Percentiles rank a stretch among this genome's conserved stretches.
phyloP scores from a whole-genome alignment of 2,329 filamentous ascomycete species.

The Ophiostoma ulmi region DNA sequence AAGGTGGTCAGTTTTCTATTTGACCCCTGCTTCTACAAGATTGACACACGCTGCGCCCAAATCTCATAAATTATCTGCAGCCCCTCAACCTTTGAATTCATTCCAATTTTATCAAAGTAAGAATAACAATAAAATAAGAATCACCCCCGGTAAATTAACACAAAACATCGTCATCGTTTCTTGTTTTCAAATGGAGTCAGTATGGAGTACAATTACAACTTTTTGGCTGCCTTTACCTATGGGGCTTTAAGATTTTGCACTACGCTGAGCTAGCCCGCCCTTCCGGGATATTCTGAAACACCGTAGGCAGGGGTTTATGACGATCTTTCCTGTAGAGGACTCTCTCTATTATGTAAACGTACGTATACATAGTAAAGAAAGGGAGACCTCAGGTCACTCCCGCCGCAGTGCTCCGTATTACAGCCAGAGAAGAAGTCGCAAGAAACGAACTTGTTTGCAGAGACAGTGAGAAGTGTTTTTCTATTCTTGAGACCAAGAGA shows the following conservation, averaged over 20 bases:
- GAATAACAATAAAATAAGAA: no score
- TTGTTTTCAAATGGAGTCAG: neutral
- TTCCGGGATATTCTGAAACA: slow-evolving; percentile 24
- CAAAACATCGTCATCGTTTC: neutral
- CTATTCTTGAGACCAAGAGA: no score
- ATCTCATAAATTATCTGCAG: no score
- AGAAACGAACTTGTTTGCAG: neutral
- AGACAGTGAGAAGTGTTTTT: no score
- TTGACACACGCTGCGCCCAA: no score
- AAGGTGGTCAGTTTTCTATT: no score
- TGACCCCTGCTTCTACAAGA: no score
- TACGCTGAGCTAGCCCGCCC: slow-evolving; percentile 16
- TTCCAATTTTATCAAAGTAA: no score
- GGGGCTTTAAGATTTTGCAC: neutral
- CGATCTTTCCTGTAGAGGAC: neutral
- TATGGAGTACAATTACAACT: neutral
- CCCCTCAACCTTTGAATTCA: no score
- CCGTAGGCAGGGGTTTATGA: slow-evolving; percentile 2
- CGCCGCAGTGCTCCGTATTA: neutral
- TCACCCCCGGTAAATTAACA: no score
- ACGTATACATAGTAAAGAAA: neutral
- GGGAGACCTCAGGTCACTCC: neutral
- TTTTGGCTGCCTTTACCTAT: neutral
- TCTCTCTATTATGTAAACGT: neutral
- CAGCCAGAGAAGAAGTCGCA: neutral